A percentile compares a stretch with the other conserved stretches of the same genome.
Conservation (phyloP, 164 flowering plant species). For the Berberis vulgaris region DNA sequence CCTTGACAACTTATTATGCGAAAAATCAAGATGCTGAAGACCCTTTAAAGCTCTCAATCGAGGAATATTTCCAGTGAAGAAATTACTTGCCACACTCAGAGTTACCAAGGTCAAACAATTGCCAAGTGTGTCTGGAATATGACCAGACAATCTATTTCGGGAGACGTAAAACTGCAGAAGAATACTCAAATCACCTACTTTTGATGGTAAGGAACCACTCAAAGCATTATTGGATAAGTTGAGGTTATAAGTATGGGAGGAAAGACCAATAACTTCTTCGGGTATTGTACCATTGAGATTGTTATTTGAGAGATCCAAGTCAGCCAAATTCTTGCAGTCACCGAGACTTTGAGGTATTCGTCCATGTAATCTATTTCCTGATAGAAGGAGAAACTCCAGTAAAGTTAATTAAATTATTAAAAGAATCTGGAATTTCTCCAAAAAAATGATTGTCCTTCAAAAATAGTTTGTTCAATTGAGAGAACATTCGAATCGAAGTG, state of each 20-base stretch:
- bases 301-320: neutral
- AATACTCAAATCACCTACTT: slow-evolving; percentile 1
- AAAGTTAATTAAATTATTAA: neutral
- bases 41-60: slow-evolving; percentile 2
- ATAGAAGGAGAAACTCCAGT: neutral
- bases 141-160: neutral
- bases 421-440: neutral
- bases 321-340: neutral
- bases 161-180: neutral
- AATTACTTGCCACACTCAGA: slow-evolving; percentile 3
- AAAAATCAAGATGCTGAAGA: slow-evolving; percentile 1
- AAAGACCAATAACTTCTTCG: slow-evolving; percentile 1
- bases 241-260: neutral
- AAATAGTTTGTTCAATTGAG: neutral
- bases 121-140: slow-evolving; percentile 6
- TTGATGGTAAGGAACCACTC: slow-evolving; percentile 1
- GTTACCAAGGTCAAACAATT: neutral
- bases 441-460: neutral
- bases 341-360: slow-evolving; percentile 4
- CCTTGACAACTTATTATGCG: slow-evolving; percentile 8
- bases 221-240: slow-evolving; percentile 1
- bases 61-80: slow-evolving; percentile 9
- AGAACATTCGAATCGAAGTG: neutral
- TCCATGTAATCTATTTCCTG: neutral
- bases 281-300: slow-evolving; percentile 7